Percentiles rank a stretch among this genome's conserved stretches.
Conservation (phyloP, 2,329 filamentous ascomycete species). For the Plenodomus lindquistii region DNA sequence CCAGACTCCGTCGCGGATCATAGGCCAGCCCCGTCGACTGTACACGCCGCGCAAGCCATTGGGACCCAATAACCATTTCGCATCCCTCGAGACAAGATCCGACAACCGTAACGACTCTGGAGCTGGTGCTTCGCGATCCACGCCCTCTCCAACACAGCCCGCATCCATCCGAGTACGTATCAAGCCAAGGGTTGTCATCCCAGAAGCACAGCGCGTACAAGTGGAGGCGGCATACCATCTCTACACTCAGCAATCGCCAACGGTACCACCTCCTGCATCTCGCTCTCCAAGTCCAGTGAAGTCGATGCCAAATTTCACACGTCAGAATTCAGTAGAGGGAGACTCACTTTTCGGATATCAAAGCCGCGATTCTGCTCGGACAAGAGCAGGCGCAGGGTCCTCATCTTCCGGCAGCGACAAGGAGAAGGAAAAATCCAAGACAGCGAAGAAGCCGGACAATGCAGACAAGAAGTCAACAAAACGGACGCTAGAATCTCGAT, state of each 20-base stretch:
- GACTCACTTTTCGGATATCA: constrained; percentile 30
- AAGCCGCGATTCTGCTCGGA: constrained; percentile 14
- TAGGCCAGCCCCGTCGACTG: constrained; percentile 12
- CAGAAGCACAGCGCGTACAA: constrained; percentile 10
- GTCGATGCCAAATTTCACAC: constrained; percentile 24
- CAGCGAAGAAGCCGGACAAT: not conserved
- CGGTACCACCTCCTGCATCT: constrained; percentile 11
- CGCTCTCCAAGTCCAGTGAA: constrained; percentile 27
- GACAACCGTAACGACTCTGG: constrained; percentile 14
- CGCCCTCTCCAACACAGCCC: constrained; percentile 9
- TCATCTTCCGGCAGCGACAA: constrained; percentile 2
- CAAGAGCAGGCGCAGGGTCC: constrained; percentile 12
- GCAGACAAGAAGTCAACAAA: constrained; percentile 11
- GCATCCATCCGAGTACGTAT: constrained; percentile 27
- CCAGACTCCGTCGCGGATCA: constrained; percentile 1
- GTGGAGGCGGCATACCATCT: constrained; percentile 17
- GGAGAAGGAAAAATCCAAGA: constrained; percentile 10
- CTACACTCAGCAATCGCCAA: constrained; percentile 16
- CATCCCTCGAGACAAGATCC: constrained; percentile 2
- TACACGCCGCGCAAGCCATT: constrained; percentile 19
- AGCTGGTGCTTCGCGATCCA: constrained; percentile 8
- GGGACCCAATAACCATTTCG: not conserved
- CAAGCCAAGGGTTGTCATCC: constrained; percentile 14
- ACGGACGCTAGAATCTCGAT: constrained; percentile 18
- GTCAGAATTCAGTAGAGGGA: constrained; percentile 22